These are phyloP conservation scores for Fusarium sp. DNA, from an alignment of 2,329 filamentous ascomycete genomes.

Conservation along the genomic window DNA sequence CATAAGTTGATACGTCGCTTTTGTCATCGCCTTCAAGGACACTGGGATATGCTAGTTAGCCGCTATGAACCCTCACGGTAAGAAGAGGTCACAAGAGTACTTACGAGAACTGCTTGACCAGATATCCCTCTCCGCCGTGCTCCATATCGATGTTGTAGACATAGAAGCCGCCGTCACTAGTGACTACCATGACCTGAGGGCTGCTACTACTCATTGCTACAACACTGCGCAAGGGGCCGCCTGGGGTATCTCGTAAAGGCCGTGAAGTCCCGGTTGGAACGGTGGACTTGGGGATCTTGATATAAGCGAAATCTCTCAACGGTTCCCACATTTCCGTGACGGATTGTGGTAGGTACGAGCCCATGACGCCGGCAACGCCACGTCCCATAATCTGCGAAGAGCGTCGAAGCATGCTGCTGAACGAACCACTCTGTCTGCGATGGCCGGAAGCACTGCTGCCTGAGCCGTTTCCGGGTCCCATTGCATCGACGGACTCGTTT, in stretches of 20 bases:
- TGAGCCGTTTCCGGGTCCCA: constrained; percentile 47
- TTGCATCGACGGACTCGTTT: constrained; percentile 63
- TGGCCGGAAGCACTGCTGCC: constrained; percentile 51
- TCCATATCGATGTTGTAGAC: constrained; percentile 97
- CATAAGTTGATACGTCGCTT: constrained; percentile 65
- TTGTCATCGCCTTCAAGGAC: constrained; percentile 71
- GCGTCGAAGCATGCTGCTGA: constrained; percentile 91
- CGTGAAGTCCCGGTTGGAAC: constrained; percentile 36
- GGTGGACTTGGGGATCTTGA: constrained; percentile 83
- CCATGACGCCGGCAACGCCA: constrained; percentile 89
- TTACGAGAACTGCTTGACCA: constrained; percentile 95
- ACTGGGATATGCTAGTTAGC: constrained; percentile 51
- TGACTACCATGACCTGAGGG: constrained; percentile 98
- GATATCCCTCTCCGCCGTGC: constrained; percentile 90
- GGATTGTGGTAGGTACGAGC: constrained; percentile 91
- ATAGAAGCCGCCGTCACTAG: constrained; percentile 94
- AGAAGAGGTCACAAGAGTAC: constrained; percentile 54
- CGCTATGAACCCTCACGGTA: not conserved
- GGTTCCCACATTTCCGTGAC: constrained; percentile 99
- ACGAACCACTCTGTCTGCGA: constrained; percentile 78
- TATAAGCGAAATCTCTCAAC: constrained; percentile 93
- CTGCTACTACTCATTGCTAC: constrained; percentile 97
- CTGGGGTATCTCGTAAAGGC: constrained; percentile 52
- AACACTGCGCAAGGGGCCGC: constrained; percentile 83
- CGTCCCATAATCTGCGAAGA: constrained; percentile 96